Evolutionary conservation across 2,329 filamentous ascomycete species (phyloP).

Genomic region (Trichoderma sp.): DNA sequence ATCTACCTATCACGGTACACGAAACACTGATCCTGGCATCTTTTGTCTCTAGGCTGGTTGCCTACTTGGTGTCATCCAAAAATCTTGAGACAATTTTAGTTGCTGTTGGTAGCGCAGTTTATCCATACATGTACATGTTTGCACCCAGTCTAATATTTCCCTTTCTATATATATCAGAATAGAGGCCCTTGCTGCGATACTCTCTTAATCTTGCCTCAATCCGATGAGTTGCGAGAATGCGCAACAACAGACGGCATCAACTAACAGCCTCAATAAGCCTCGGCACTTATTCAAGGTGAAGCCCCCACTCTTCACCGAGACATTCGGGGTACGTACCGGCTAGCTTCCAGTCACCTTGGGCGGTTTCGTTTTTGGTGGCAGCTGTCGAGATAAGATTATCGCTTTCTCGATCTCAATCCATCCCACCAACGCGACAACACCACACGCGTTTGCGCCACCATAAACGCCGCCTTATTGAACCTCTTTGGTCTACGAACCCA

Average conservation of each 20-base stretch:
- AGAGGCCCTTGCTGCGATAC: not conserved
- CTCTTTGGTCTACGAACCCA: not conserved
- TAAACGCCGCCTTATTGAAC: not conserved
- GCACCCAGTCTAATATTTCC: not conserved
- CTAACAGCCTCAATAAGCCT: not conserved
- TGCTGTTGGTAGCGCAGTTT: not conserved
- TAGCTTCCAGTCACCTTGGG: not conserved
- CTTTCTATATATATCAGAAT: no score
- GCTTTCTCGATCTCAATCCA: not conserved
- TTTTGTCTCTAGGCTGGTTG: not conserved
- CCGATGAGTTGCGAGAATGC: not conserved
- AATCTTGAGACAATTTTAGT: not conserved
- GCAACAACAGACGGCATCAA: not conserved
- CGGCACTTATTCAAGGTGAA: not conserved
- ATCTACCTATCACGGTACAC: not conserved
- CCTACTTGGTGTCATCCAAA: not conserved
- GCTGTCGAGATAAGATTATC: not conserved
- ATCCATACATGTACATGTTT: not conserved
- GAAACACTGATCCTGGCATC: not conserved
- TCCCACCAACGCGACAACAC: constrained; percentile 16
- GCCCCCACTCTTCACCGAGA: not conserved
- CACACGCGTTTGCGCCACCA: constrained; percentile 8
- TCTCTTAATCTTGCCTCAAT: not conserved
- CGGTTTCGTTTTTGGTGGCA: not conserved
- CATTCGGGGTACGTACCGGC: not conserved